These are phyloP conservation scores for Ustilago cynodontis DNA, from an alignment of 1,284 basidiomycete genomes.

Conservation along the genomic window DNA sequence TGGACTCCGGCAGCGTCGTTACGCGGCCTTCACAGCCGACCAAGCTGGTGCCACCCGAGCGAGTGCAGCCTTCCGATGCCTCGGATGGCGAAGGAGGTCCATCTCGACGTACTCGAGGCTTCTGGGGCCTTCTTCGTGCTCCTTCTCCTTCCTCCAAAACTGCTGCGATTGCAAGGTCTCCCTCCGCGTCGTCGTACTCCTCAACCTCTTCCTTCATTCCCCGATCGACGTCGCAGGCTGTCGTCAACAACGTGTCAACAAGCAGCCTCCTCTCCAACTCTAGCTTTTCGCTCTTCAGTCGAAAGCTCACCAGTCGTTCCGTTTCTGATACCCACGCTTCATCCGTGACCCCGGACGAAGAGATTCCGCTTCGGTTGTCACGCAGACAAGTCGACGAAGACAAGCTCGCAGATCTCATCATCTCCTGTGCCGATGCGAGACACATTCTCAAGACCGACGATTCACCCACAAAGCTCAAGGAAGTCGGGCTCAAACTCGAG, in stretches of 20 bases:
- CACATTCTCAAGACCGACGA: conserved; percentile 43
- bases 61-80: not conserved
- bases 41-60: conserved; percentile 1
- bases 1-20: not conserved
- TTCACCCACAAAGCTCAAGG: conserved; percentile 24
- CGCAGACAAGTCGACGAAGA: conserved; percentile 39
- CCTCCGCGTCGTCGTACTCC: conserved; percentile 20
- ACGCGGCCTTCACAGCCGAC: not conserved
- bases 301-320: conserved; percentile 12
- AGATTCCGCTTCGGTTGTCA: conserved; percentile 21
- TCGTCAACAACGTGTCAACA: conserved; percentile 7
- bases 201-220: conserved; percentile 11
- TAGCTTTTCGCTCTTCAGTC: conserved; percentile 21
- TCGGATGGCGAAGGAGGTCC: not conserved
- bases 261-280: conserved; percentile 13
- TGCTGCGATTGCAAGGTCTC: not conserved
- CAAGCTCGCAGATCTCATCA: conserved; percentile 35
- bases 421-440: conserved; percentile 43
- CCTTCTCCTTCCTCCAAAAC: conserved; percentile 3
- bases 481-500: conserved; percentile 42
- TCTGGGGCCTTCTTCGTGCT: conserved; percentile 20
- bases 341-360: not conserved
- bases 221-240: not conserved
- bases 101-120: conserved; percentile 5
- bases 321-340: conserved; percentile 14